Base-by-base conservation (phyloP, 2,329 filamentous ascomycete genomes). In the Claviceps sp. region DNA sequence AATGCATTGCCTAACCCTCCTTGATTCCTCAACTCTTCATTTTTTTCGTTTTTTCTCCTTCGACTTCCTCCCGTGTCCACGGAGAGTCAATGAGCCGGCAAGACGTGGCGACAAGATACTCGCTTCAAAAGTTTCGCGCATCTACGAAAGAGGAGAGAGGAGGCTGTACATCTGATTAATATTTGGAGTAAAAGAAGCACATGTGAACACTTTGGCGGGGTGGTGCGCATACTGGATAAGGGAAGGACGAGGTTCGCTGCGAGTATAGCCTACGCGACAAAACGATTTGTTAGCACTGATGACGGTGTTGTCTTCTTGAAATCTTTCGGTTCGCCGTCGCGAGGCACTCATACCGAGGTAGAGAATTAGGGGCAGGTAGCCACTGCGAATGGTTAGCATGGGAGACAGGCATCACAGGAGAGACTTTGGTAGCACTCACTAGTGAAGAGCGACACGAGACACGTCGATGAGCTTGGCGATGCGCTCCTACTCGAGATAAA, bases 401-500 rank as follows among this genome's bases (percentile, higher is more conserved):
- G 16, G 19, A 17, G 2, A 37, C 30, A 7, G 40, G 10, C 14
- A 45, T 19, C 5, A 26, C 17, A 26, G 10, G 7, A 37, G 19
- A 37, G 5, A 4, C n/a, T 24, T 39, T 16, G 10, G 0, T 17
- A 8, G 16, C 30, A 66, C 85, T 59, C 81, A 94, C 89, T 97
- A 98, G 75, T 98, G 93, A 65, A 98, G 86, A 55, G 87, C 89
- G 63, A 96, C 84, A 64, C 90, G 83, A 56, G 89, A 93, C 68
- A 96, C 75, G 71, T 97, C 93, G 69, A 98, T 93, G 74, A 97
- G 80, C 77, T 90, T 91, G 65, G 87, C 84, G 72, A 98, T 95
- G 77, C 93, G 89, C 84, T 98, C 93, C 91, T 96, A 62, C 4
- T 13, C 22, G 17, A 34, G 41, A 14, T 6, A 30, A 10, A 34